A percentile compares a stretch with the other conserved stretches of the same genome.
Evolutionary conservation across 192 early-diverging fungal genomes (phyloP).

Genomic region (Umbelopsis sp.): DNA sequence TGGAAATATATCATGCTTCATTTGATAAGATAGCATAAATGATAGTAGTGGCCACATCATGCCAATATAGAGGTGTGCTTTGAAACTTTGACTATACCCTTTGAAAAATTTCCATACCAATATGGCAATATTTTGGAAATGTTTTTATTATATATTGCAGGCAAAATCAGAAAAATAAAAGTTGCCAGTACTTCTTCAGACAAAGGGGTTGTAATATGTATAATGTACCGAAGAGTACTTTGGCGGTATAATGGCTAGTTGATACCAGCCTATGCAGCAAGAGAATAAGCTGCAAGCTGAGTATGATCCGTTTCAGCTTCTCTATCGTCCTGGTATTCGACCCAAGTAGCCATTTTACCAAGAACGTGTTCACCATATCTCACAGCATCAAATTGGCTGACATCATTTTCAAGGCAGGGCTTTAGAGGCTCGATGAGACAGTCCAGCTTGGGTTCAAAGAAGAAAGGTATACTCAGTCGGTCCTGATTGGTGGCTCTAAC

Average conservation of each 20-base stretch:
- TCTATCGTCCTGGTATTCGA: constrained; percentile 10
- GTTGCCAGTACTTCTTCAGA: too few species aligned
- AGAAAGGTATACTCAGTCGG: constrained; percentile 17
- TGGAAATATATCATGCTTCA: too few species aligned
- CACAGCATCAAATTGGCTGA: neutral
- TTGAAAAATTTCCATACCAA: neutral
- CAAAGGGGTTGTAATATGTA: too few species aligned
- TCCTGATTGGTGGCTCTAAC: constrained; percentile 4
- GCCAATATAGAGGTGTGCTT: too few species aligned
- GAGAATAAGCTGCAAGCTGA: neutral
- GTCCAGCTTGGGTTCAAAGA: constrained; percentile 6
- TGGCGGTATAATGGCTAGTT: too few species aligned
- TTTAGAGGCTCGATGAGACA: neutral
- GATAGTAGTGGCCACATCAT: too few species aligned
- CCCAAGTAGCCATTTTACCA: constrained; percentile 18
- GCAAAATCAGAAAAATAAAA: too few species aligned
- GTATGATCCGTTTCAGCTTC: neutral
- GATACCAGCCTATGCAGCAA: neutral
- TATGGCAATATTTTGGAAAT: too few species aligned
- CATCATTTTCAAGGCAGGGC: neutral
- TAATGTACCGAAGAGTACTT: too few species aligned
- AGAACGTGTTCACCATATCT: constrained; percentile 5
- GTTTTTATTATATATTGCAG: too few species aligned
- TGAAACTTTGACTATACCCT: neutral
- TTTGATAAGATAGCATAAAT: too few species aligned